These are phyloP conservation scores for Capsaspora owczarzaki DNA, from an alignment of 78 protist species.

Conservation along the genomic window DNA sequence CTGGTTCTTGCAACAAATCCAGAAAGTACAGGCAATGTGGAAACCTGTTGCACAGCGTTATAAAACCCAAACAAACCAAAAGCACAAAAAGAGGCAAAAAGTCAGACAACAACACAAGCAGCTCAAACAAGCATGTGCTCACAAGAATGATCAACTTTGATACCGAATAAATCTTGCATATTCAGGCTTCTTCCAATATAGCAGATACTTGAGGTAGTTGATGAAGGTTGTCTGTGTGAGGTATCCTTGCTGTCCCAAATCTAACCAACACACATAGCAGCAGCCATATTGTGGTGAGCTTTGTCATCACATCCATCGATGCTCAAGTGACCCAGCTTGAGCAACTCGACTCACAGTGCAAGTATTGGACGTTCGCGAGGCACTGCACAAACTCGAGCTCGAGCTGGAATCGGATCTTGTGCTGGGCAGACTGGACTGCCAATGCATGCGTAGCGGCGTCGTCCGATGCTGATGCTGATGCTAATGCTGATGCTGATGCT, in stretches of 20 bases:
- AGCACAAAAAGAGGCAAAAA: background rate
- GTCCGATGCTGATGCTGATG: too few relatives aligned
- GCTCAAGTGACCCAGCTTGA: background rate
- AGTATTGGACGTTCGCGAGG: background rate
- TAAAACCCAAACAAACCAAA: background rate
- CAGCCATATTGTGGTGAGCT: background rate
- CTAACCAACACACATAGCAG: background rate
- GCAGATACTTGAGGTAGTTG: slow-evolving; percentile 23
- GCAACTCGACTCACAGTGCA: background rate
- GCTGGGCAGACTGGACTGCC: too few relatives aligned
- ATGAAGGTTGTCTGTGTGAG: background rate
- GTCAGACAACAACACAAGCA: background rate
- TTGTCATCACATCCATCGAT: too few relatives aligned
- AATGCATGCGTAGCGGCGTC: too few relatives aligned
- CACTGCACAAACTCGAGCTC: slow-evolving; percentile 5
- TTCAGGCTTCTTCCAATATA: slow-evolving; percentile 16
- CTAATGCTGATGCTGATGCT: too few relatives aligned
- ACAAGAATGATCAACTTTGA: background rate
- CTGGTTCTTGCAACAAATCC: background rate
- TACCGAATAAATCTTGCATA: slow-evolving; percentile 2
- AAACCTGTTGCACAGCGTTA: background rate
- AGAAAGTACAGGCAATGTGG: slow-evolving; percentile 15
- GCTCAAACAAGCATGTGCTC: background rate
- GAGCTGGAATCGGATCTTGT: background rate
- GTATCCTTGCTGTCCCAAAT: background rate